Percentiles rank a stretch among this genome's conserved stretches.
These are phyloP conservation scores for Pseudohalonectria lignicola DNA, from an alignment of 2,329 filamentous ascomycete genomes.

Conservation along the genomic window DNA sequence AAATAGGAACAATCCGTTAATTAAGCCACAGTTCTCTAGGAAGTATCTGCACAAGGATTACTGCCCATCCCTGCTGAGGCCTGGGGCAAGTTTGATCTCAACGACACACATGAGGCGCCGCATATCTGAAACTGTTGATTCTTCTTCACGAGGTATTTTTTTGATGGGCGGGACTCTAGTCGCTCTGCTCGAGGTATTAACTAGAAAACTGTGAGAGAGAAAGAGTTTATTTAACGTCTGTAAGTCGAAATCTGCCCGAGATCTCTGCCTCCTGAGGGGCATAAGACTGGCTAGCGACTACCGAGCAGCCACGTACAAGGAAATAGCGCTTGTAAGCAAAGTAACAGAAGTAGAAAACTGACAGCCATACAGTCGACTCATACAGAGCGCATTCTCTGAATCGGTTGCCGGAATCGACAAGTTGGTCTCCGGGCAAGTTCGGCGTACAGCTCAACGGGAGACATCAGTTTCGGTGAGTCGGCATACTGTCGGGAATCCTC, in stretches of 20 bases:
- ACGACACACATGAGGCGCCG: background rate
- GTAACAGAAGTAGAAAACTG: background rate
- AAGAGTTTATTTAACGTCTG: too few relatives aligned
- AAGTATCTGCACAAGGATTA: constrained; percentile 4
- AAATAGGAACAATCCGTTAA: constrained; percentile 15
- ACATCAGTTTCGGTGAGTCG: constrained; percentile 11
- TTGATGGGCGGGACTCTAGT: too few relatives aligned
- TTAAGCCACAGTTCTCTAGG: constrained; percentile 13
- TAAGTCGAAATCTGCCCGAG: too few relatives aligned
- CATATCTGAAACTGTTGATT: background rate
- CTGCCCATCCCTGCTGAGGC: constrained; percentile 6
- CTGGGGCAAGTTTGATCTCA: background rate
- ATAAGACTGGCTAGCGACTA: too few relatives aligned
- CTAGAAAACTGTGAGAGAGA: too few relatives aligned
- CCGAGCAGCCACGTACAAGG: too few relatives aligned
- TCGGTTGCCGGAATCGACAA: constrained; percentile 1
- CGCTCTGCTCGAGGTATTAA: too few relatives aligned
- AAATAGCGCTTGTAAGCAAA: too few relatives aligned
- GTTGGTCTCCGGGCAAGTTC: constrained; percentile 15
- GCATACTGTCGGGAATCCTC: too few relatives aligned
- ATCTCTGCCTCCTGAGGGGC: too few relatives aligned
- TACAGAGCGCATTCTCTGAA: background rate
- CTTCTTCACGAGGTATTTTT: background rate
- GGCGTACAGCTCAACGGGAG: constrained; percentile 6
- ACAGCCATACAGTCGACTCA: background rate